Evolutionary conservation across 2,329 filamentous ascomycete species (phyloP).

Genomic region (Alternaria brassicae): DNA sequence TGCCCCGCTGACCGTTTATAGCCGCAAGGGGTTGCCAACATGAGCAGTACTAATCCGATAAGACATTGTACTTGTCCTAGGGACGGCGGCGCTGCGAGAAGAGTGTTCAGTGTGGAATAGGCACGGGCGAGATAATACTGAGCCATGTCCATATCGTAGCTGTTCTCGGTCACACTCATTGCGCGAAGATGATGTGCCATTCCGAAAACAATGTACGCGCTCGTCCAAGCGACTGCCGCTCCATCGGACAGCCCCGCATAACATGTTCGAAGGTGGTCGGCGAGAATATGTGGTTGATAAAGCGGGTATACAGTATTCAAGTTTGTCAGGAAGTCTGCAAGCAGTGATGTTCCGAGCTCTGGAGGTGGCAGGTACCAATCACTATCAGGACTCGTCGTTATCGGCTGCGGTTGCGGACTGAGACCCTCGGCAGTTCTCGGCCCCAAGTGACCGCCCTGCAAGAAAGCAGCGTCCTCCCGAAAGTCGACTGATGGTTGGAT

Average conservation of each 20-base stretch:
- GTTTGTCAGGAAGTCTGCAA: slow-evolving; percentile 35
- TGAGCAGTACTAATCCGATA: slow-evolving; percentile 28
- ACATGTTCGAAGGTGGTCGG: slow-evolving; percentile 34
- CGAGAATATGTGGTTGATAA: slow-evolving; percentile 29
- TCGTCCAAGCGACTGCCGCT: slow-evolving; percentile 33
- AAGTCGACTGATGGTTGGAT: slow-evolving; percentile 20
- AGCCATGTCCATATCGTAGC: slow-evolving; percentile 28
- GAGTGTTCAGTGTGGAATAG: slow-evolving; percentile 18
- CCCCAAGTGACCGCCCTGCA: slow-evolving; percentile 21
- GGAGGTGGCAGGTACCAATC: slow-evolving; percentile 32
- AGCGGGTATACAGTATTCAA: slow-evolving; percentile 35
- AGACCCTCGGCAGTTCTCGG: neutral
- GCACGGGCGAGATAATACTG: slow-evolving; percentile 31
- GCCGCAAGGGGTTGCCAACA: slow-evolving; percentile 19
- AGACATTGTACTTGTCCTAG: slow-evolving; percentile 34
- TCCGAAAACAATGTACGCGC: slow-evolving; percentile 33
- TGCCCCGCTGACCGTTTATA: slow-evolving; percentile 16
- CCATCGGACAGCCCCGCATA: slow-evolving; percentile 31
- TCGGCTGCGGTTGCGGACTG: neutral
- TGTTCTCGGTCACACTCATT: slow-evolving; percentile 29
- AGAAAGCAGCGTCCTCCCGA: slow-evolving; percentile 23
- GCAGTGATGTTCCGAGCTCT: slow-evolving; percentile 31
- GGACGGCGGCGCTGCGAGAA: slow-evolving; percentile 28
- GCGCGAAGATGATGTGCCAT: slow-evolving; percentile 35
- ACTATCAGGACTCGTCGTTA: slow-evolving; percentile 8